Percentiles rank a stretch among this genome's conserved stretches.
These are phyloP conservation scores for Chaetomium strumarium DNA, from an alignment of 2,329 filamentous ascomycete species.

Conservation along the genomic window DNA sequence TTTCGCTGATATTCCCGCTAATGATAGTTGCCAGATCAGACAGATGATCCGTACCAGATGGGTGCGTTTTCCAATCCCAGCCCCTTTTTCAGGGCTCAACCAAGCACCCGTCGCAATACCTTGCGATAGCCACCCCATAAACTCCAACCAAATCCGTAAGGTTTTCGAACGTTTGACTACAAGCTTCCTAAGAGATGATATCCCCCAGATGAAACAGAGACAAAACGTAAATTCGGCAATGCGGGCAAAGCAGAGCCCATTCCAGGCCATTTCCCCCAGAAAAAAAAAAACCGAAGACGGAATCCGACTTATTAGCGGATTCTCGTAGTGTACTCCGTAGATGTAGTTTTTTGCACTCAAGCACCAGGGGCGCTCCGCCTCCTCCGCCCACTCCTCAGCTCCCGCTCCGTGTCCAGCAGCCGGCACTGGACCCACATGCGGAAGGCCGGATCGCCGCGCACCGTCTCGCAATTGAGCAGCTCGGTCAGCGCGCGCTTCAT, in stretches of 20 bases:
- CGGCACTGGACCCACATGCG: slow-evolving; percentile 54
- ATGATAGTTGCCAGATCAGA: no score
- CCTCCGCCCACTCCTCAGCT: slow-evolving; percentile 48
- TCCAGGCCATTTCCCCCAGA: no score
- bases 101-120: no score
- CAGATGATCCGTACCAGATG: no score
- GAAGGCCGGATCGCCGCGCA: slow-evolving; percentile 45
- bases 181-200: slow-evolving; percentile 2
- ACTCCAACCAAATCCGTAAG: slow-evolving; percentile 14
- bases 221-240: background rate
- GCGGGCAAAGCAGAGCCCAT: no score
- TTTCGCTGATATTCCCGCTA: no score
- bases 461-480: slow-evolving; percentile 54
- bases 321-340: no score
- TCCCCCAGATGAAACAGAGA: background rate
- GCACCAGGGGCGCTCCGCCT: slow-evolving; percentile 35
- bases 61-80: no score
- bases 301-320: no score
- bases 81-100: no score
- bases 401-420: slow-evolving; percentile 55
- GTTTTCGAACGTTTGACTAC: slow-evolving; percentile 1
- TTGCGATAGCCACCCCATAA: background rate
- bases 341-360: no score
- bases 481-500: slow-evolving; percentile 58
- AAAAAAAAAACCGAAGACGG: no score